These are phyloP conservation scores for Papiliotrema terrestris DNA, from an alignment of 1,284 basidiomycete genomes.

Conservation along the genomic window DNA sequence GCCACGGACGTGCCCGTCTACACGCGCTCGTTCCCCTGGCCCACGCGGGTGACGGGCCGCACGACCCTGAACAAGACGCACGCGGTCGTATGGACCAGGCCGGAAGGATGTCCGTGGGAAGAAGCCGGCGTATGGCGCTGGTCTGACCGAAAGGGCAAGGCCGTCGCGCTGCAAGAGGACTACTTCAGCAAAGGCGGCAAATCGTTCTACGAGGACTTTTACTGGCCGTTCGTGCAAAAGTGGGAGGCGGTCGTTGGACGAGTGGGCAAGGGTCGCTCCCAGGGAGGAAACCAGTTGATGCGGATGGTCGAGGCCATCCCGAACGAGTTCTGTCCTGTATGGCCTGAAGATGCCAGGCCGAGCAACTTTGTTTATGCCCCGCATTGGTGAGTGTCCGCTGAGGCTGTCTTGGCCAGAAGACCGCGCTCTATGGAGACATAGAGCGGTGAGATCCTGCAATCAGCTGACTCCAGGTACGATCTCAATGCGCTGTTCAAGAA, in stretches of 20 bases:
- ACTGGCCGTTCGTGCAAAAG: constrained; percentile 70
- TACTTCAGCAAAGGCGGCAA: constrained; percentile 74
- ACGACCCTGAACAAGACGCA: constrained; percentile 54
- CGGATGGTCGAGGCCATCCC: constrained; percentile 80
- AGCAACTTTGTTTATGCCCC: constrained; percentile 81
- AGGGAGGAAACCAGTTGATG: constrained; percentile 44
- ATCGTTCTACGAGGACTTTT: constrained; percentile 81
- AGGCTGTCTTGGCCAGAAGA: not conserved
- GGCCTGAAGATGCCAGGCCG: constrained; percentile 63
- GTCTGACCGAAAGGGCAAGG: constrained; percentile 65
- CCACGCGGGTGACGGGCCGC: constrained; percentile 55
- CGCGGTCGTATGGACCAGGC: constrained; percentile 70
- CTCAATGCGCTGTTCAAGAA: constrained; percentile 79
- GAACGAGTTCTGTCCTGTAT: constrained; percentile 83
- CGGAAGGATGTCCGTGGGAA: constrained; percentile 69
- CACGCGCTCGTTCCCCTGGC: constrained; percentile 78
- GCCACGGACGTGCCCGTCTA: constrained; percentile 63
- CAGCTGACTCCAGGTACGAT: constrained; percentile 67
- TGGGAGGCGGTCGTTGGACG: constrained; percentile 65
- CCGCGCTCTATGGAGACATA: no score
- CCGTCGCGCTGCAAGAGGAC: constrained; percentile 74
- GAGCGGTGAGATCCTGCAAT: no score
- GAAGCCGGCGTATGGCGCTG: constrained; percentile 93
- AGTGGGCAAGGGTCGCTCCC: constrained; percentile 38
- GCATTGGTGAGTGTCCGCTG: constrained; percentile 66